phyloP scores from a whole-genome alignment of 768 basidiomycete genomes.

The Astraeus odoratus region DNA sequence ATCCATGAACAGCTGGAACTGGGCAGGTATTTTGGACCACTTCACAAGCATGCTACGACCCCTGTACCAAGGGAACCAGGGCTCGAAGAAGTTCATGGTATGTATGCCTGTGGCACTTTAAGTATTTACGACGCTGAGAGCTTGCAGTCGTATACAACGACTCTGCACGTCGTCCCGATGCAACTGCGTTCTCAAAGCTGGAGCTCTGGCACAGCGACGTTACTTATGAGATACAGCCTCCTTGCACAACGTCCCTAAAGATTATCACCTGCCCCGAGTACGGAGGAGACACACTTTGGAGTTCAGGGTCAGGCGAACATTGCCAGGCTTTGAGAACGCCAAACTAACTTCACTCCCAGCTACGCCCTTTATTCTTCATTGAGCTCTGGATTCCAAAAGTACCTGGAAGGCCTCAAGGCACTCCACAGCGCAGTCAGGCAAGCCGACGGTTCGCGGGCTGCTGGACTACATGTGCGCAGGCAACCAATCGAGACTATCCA shows the following conservation, averaged over 20 bases:
- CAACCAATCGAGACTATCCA: slow-evolving; percentile 64
- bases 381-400: slow-evolving; percentile 66
- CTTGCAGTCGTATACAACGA: slow-evolving; percentile 64
- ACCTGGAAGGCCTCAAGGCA: slow-evolving; percentile 66
- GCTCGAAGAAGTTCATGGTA: slow-evolving; percentile 70
- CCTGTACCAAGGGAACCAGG: slow-evolving; percentile 65
- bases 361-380: slow-evolving; percentile 81
- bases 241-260: slow-evolving; percentile 71
- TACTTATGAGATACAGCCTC: slow-evolving; percentile 77
- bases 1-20: slow-evolving; percentile 68
- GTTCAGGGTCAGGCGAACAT: slow-evolving; percentile 52
- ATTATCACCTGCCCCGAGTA: slow-evolving; percentile 61
- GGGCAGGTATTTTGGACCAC: slow-evolving; percentile 62
- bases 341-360: slow-evolving; percentile 28
- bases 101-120: slow-evolving; percentile 11
- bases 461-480: slow-evolving; percentile 64
- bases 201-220: slow-evolving; percentile 85
- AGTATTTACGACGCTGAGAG: slow-evolving; percentile 3
- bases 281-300: slow-evolving; percentile 80
- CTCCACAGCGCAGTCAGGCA: slow-evolving; percentile 75
- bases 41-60: slow-evolving; percentile 81
- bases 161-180: slow-evolving; percentile 53
- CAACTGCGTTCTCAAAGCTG: slow-evolving; percentile 58
- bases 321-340: not conserved
- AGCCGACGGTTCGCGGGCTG: slow-evolving; percentile 66